Evolutionary conservation across 2,329 filamentous ascomycete species (phyloP).

Genomic region (Leptographium wingfieldii): DNA sequence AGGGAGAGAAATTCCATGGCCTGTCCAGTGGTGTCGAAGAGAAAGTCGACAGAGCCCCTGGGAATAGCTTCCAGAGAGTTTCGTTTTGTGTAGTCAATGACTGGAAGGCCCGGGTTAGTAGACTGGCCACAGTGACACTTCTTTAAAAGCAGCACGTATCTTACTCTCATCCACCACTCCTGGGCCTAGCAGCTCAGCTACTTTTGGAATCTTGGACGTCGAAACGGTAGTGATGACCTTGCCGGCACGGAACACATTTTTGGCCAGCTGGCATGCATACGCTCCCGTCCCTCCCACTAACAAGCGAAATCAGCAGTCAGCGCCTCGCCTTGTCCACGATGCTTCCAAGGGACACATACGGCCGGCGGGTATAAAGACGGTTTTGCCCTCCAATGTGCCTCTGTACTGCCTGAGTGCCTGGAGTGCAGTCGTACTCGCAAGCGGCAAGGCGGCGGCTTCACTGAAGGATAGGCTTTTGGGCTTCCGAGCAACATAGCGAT

Average conservation of each 20-base stretch:
- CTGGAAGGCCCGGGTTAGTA: background rate
- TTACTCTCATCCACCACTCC: background rate
- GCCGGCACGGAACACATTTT: background rate
- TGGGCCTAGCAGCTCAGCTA: background rate
- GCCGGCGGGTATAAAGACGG: background rate
- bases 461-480: background rate
- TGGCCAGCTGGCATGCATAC: background rate
- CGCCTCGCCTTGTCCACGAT: background rate
- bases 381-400: conserved; percentile 1
- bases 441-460: background rate
- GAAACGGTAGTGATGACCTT: conserved; percentile 1
- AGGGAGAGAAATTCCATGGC: background rate
- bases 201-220: background rate
- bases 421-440: background rate
- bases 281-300: background rate
- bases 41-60: background rate
- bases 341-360: background rate
- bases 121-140: too few relatives aligned
- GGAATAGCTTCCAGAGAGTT: background rate
- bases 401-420: background rate
- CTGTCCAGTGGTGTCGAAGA: conserved; percentile 1
- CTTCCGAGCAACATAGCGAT: background rate
- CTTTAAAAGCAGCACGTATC: background rate
- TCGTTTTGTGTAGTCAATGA: background rate
- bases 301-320: background rate